Percentiles rank a stretch among this genome's conserved stretches.
These are phyloP conservation scores for Coemansia sp. DNA, from an alignment of 192 early-diverging fungal species.

Conservation along the genomic window DNA sequence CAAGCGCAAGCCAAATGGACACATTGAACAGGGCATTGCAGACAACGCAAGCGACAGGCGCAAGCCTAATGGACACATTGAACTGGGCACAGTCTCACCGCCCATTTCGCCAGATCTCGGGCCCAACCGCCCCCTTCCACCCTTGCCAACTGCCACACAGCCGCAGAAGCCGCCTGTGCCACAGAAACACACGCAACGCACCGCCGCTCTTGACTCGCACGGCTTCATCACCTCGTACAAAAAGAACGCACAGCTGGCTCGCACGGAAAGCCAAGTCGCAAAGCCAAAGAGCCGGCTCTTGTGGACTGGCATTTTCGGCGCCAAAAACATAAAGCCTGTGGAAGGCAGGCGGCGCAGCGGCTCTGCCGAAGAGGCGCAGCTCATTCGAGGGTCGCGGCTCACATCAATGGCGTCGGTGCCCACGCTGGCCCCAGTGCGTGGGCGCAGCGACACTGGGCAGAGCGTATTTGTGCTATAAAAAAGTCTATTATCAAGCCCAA, in stretches of 20 bases:
- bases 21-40: too few species aligned
- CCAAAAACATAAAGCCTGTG: slow-evolving; percentile 25
- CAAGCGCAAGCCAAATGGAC: too few species aligned
- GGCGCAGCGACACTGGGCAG: neutral
- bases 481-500: neutral
- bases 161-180: slow-evolving; percentile 1
- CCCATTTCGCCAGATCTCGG: slow-evolving; percentile 29
- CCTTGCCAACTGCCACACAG: slow-evolving; percentile 12
- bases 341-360: slow-evolving; percentile 5
- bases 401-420: slow-evolving; percentile 6
- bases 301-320: slow-evolving; percentile 47
- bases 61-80: neutral
- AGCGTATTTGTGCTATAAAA: slow-evolving; percentile 8
- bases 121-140: slow-evolving; percentile 19
- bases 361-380: slow-evolving; percentile 9
- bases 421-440: slow-evolving; percentile 5
- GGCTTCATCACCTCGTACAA: slow-evolving; percentile 43
- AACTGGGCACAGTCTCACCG: slow-evolving; percentile 37
- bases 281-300: slow-evolving; percentile 19
- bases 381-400: neutral
- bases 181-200: neutral
- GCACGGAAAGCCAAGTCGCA: slow-evolving; percentile 3
- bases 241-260: slow-evolving; percentile 15
- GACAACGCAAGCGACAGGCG: too few species aligned
- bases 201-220: slow-evolving; percentile 32